phyloP scores from a whole-genome alignment of 495 filamentous ascomycete genomes.

The Aspergillus kassunensis region DNA sequence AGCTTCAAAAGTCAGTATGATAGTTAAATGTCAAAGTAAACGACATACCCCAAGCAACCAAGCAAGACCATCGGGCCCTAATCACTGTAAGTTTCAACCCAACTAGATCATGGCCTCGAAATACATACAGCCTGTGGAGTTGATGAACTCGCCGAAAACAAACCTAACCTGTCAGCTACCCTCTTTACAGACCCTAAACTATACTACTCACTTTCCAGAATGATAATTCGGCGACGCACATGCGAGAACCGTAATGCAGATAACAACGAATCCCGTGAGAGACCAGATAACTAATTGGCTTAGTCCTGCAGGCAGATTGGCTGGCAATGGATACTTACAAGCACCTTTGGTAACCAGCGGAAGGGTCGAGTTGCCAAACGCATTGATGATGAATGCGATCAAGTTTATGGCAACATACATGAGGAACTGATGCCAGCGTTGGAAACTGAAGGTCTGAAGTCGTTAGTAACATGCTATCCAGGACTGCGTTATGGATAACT shows the following conservation, averaged over 20 bases:
- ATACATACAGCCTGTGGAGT: slow-evolving; percentile 52
- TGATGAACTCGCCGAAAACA: slow-evolving; percentile 57
- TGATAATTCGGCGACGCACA: slow-evolving; percentile 60
- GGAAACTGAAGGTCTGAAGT: slow-evolving; percentile 50
- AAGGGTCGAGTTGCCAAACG: slow-evolving; percentile 57
- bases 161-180: slow-evolving; percentile 45
- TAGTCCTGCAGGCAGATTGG: background rate
- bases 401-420: slow-evolving; percentile 67
- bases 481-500: background rate
- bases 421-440: slow-evolving; percentile 71
- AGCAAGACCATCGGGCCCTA: slow-evolving; percentile 58
- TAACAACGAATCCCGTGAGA: slow-evolving; percentile 61
- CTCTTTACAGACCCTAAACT: slow-evolving; percentile 31
- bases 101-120: background rate
- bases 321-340: slow-evolving; percentile 25
- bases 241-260: slow-evolving; percentile 62
- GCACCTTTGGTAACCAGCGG: slow-evolving; percentile 61
- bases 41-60: slow-evolving; percentile 57
- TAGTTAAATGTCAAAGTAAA: background rate
- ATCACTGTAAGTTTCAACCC: slow-evolving; percentile 11
- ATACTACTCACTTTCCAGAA: slow-evolving; percentile 51
- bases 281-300: slow-evolving; percentile 56
- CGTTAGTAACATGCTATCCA: slow-evolving; percentile 19
- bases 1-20: slow-evolving; percentile 33
- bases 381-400: slow-evolving; percentile 61